A percentile compares a stretch with the other conserved stretches of the same genome.
phyloP scores from a whole-genome alignment of 148 eudicot species.

The Fagopyrum esculentum region DNA sequence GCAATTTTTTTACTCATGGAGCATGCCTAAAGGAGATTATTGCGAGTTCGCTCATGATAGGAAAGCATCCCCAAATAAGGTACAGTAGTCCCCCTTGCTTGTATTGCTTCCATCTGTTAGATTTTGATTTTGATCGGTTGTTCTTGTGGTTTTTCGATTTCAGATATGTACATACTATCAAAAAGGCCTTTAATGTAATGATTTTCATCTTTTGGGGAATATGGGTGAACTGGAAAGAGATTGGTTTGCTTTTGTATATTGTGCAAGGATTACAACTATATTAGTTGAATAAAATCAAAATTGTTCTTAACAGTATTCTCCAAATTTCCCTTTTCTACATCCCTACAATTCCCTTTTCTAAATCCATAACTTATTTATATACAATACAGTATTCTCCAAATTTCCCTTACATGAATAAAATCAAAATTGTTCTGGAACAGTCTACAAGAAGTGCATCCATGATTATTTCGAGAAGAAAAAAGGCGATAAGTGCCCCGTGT shows the following conservation, averaged over 20 bases:
- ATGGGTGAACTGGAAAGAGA: too few relatives aligned
- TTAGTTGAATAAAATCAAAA: too few relatives aligned
- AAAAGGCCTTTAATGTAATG: slow-evolving; percentile 30
- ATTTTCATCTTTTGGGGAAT: too few relatives aligned
- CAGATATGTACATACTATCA: slow-evolving; percentile 92
- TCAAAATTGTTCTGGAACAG: slow-evolving; percentile 21
- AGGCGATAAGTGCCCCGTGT: slow-evolving; percentile 66
- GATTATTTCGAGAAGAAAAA: slow-evolving; percentile 70
- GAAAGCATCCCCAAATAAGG: slow-evolving; percentile 75
- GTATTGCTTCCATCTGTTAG: neutral
- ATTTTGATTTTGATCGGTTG: neutral
- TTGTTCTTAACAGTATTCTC: too few relatives aligned
- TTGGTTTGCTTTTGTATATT: too few relatives aligned
- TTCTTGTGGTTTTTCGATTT: slow-evolving; percentile 5
- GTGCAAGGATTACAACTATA: too few relatives aligned
- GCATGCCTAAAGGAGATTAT: slow-evolving; percentile 92
- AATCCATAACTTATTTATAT: too few relatives aligned
- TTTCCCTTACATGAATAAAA: too few relatives aligned
- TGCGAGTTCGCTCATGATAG: slow-evolving; percentile 96
- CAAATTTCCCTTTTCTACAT: too few relatives aligned
- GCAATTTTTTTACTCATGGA: slow-evolving; percentile 93
- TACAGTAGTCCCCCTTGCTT: slow-evolving; percentile 17
- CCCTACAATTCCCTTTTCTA: too few relatives aligned
- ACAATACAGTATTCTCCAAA: too few relatives aligned
- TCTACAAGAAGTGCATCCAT: slow-evolving; percentile 82